Evolutionary conservation across 345 rosid genomes (phyloP).

Genomic region (Rubroshorea leprosula): DNA sequence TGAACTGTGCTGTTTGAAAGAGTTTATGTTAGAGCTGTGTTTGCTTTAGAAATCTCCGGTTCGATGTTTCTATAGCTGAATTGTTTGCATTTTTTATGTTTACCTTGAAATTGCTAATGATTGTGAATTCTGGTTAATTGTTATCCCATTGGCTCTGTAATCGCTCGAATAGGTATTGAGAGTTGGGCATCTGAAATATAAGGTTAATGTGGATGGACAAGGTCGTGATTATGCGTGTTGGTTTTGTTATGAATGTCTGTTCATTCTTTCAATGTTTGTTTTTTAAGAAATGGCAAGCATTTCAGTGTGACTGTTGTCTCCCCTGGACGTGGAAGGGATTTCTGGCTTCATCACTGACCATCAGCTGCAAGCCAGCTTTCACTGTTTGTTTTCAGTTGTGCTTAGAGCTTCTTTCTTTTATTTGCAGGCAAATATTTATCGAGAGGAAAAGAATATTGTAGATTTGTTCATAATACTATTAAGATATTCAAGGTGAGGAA

Average conservation of each 20-base stretch:
- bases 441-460: slow-evolving; percentile 80
- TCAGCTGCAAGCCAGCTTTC: too few species aligned
- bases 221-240: not conserved
- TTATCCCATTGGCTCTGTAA: not conserved
- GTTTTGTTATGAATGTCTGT: not conserved
- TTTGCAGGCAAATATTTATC: slow-evolving; percentile 65
- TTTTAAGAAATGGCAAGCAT: too few species aligned
- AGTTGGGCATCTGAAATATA: too few species aligned
- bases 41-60: not conserved
- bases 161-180: not conserved
- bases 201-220: too few species aligned
- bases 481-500: slow-evolving; percentile 72
- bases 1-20: not conserved
- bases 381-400: not conserved
- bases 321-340: too few species aligned
- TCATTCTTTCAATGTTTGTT: too few species aligned
- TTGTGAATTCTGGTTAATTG: not conserved
- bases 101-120: not conserved
- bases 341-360: too few species aligned
- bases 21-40: too few species aligned
- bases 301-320: too few species aligned
- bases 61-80: not conserved
- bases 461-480: slow-evolving; percentile 89
- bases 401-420: not conserved
- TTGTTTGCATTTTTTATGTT: not conserved